Base-by-base conservation (phyloP, 495 filamentous ascomycete genomes). In the Tuber aestivum region DNA sequence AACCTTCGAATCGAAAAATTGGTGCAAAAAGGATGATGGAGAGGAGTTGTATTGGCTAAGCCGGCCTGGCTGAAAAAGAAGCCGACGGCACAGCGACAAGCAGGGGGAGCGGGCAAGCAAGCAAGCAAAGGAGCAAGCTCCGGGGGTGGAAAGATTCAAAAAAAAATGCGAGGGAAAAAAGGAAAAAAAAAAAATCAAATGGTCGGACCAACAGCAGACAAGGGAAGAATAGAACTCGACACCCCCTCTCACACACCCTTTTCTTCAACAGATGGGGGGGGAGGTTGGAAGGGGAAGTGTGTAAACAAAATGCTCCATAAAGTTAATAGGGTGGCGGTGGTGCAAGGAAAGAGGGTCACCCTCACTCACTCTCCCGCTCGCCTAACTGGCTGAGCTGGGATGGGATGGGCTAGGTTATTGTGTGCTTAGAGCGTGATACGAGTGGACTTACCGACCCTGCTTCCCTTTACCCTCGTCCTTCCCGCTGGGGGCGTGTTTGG, bases 261-360 rank as follows among this genome's bases (percentile, higher is more conserved):
- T 61, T 61, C 50, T 61, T 61, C 50, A 27, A 61, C 50, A 27
- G n/a, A 61, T 61, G 3, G n/a, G n/a, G 50, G n/a, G 10, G 50
- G 56, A 27, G 56, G n/a, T 65, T 65, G 56, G 56, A 65, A 65
- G 27, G 27, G 56, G 56, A 65, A 65, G 56, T 65, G 56, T 32
- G 56, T 35, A 65, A 65, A 65, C 56, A 65, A 35, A 65, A 65
- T 32, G 56, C 56, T 65, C 56, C 8, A 65, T 35, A 18, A 7
- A 65, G 56, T 65, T 32, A 65, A 65, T 65, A 35, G 27, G 56
- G 56, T 65, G 56, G 56, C 56, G 27, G 56, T 1, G 27, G 56
- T 65, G 56, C 18, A 27, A 65, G 56, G 27, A 32, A 65, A 65
- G 50, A n/a, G n/a, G 56, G 27, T 9, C 56, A 32, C 12, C 6